A percentile compares a stretch with the other conserved stretches of the same genome.
Evolutionary conservation across 1,139 yeast genomes (phyloP).

Genomic region (Tardiomyces blankii): DNA sequence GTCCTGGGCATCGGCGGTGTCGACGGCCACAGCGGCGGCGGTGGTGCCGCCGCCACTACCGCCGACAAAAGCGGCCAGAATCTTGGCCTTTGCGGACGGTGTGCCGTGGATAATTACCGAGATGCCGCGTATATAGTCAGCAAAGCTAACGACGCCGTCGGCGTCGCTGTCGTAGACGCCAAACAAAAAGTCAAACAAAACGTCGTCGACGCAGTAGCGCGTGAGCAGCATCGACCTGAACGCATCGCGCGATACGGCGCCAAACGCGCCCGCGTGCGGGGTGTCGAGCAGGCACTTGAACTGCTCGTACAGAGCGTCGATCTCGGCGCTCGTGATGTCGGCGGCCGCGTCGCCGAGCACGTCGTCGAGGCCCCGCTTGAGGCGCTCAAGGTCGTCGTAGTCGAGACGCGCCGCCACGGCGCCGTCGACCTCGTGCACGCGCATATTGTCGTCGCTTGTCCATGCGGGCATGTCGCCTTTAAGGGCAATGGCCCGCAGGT

Average conservation of each 20-base stretch:
- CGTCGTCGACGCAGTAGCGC: constrained; percentile 4
- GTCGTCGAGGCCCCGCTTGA: constrained; percentile 4
- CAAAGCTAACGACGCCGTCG: constrained; percentile 14
- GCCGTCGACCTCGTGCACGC: background rate
- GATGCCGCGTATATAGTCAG: constrained; percentile 12
- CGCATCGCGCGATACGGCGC: constrained; percentile 6
- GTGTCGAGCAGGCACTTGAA: constrained; percentile 14
- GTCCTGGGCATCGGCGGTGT: background rate
- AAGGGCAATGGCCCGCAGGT: constrained; percentile 4
- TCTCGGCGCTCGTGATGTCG: constrained; percentile 11
- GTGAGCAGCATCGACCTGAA: constrained; percentile 11
- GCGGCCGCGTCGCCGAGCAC: background rate
- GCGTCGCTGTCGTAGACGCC: constrained; percentile 13
- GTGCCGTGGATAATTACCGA: constrained; percentile 4
- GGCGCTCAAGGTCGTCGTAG: background rate
- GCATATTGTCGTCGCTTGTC: background rate
- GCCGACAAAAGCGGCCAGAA: background rate
- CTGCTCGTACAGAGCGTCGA: constrained; percentile 18
- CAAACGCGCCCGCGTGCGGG: constrained; percentile 2
- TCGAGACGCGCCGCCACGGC: background rate
- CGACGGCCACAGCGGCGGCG: no score
- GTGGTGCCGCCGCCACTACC: no score
- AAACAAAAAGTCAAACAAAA: constrained; percentile 9
- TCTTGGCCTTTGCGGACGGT: background rate
- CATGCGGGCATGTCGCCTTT: background rate